These are phyloP conservation scores for Monotropa hypopitys DNA, from an alignment of 179 eudicot genomes.

Conservation along the genomic window DNA sequence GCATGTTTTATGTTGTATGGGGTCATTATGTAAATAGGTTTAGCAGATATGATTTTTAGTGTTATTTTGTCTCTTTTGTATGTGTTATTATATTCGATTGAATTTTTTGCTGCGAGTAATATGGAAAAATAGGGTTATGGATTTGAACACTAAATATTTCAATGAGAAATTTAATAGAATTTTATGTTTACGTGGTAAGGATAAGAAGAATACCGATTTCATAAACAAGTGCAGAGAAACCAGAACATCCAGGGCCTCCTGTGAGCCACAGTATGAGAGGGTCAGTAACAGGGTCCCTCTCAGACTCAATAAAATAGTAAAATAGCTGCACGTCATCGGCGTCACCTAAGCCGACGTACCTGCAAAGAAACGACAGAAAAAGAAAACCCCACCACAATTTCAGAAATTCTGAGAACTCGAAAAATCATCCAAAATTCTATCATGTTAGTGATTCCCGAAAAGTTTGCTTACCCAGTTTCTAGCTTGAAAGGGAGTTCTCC, in stretches of 20 bases:
- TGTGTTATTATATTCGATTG: too few relatives aligned
- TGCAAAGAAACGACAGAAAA: neutral
- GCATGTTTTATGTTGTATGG: too few relatives aligned
- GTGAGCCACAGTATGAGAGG: slow-evolving; percentile 36
- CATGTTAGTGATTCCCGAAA: neutral
- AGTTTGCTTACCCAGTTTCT: slow-evolving; percentile 9
- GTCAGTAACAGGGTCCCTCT: slow-evolving; percentile 13
- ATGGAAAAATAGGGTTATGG: too few relatives aligned
- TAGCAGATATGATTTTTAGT: too few relatives aligned
- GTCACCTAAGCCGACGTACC: slow-evolving; percentile 22
- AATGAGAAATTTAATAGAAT: neutral
- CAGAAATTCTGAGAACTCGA: neutral
- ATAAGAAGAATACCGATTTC: slow-evolving; percentile 25
- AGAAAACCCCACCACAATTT: neutral
- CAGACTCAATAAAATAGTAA: slow-evolving; percentile 12
- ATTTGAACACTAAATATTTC: too few relatives aligned
- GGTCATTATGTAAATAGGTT: too few relatives aligned
- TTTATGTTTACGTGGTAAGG: neutral
- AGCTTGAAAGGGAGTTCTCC: slow-evolving; percentile 11
- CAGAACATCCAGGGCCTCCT: slow-evolving; percentile 44
- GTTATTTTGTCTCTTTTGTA: too few relatives aligned
- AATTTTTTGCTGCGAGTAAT: too few relatives aligned
- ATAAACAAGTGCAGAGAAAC: slow-evolving; percentile 24
- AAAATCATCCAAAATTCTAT: neutral
- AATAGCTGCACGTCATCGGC: slow-evolving; percentile 19